A percentile compares a stretch with the other conserved stretches of the same genome.
These are phyloP conservation scores for Botrytis paeoniae DNA, from an alignment of 2,329 filamentous ascomycete species.

Conservation along the genomic window DNA sequence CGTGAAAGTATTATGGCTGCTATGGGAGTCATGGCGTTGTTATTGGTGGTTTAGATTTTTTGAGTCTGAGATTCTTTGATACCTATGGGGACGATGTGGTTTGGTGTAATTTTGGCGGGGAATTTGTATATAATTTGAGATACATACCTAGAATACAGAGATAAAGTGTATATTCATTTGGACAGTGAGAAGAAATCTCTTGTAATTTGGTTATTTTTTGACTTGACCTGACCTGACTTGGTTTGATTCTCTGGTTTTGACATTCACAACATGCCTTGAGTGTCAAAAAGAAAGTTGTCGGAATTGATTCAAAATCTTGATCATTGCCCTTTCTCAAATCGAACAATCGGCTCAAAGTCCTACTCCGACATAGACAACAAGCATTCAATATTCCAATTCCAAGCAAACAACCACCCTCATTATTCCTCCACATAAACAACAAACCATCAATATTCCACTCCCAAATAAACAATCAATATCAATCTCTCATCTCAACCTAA, in stretches of 20 bases:
- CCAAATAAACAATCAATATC: not conserved
- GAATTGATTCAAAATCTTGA: not conserved
- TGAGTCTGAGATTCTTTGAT: not conserved
- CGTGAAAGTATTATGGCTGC: not conserved
- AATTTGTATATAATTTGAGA: not conserved
- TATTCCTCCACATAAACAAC: not conserved
- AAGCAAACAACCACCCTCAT: not conserved
- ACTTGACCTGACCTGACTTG: too few relatives aligned
- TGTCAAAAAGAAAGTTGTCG: too few relatives aligned
- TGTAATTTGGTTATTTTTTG: not conserved
- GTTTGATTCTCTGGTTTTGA: not conserved
- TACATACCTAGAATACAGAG: not conserved
- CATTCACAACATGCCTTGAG: not conserved
- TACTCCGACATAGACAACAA: not conserved
- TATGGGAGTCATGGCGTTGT: not conserved
- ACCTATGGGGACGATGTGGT: not conserved
- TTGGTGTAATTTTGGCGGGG: not conserved
- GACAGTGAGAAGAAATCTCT: not conserved
- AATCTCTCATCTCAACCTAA: not conserved
- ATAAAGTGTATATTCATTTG: not conserved
- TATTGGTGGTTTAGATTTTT: constrained; percentile 1
- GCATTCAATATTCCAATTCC: not conserved
- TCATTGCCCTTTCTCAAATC: not conserved
- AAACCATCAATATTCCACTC: not conserved
- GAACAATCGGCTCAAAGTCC: not conserved